phyloP scores from a whole-genome alignment of 352 stramenopile genomes.

The Aphanomyces stellatus region DNA sequence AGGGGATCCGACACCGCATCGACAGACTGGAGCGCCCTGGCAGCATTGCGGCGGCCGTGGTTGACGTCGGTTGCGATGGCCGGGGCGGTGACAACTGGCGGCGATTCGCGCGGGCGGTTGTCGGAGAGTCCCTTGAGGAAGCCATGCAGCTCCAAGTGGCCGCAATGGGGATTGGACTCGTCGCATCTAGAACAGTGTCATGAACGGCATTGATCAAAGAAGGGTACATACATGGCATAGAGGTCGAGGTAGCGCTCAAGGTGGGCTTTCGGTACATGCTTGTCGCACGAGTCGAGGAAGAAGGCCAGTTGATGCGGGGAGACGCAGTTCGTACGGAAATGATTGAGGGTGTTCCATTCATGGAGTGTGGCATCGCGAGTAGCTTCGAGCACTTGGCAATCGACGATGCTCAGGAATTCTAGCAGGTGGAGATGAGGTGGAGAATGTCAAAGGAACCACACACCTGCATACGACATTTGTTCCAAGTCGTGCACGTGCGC shows the following conservation, averaged over 20 bases:
- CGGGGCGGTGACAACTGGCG: too few species aligned
- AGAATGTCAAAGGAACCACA: too few species aligned
- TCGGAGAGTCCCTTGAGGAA: not conserved
- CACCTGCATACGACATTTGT: constrained; percentile 8
- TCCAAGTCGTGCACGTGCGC: constrained; percentile 6
- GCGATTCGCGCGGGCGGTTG: not conserved
- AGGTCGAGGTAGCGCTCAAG: constrained; percentile 10
- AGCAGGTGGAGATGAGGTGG: not conserved
- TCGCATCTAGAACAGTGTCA: not conserved
- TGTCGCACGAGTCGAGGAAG: constrained; percentile 1
- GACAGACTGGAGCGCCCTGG: too few species aligned
- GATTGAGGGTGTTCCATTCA: not conserved
- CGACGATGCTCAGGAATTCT: constrained; percentile 12
- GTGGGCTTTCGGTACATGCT: not conserved
- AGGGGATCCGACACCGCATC: too few species aligned
- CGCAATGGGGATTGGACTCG: not conserved
- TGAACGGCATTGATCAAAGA: not conserved
- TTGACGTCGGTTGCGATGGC: not conserved
- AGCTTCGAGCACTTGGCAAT: not conserved
- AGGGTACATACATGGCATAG: not conserved
- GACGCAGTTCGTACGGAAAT: constrained; percentile 5
- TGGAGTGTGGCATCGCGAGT: not conserved
- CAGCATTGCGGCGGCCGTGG: not conserved
- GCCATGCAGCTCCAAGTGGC: not conserved
- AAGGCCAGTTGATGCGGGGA: not conserved